Percentiles rank a stretch among this genome's conserved stretches.
These are phyloP conservation scores for Rhizoclosmatium sp. DNA, from an alignment of 192 early-diverging fungal genomes.

Conservation along the genomic window DNA sequence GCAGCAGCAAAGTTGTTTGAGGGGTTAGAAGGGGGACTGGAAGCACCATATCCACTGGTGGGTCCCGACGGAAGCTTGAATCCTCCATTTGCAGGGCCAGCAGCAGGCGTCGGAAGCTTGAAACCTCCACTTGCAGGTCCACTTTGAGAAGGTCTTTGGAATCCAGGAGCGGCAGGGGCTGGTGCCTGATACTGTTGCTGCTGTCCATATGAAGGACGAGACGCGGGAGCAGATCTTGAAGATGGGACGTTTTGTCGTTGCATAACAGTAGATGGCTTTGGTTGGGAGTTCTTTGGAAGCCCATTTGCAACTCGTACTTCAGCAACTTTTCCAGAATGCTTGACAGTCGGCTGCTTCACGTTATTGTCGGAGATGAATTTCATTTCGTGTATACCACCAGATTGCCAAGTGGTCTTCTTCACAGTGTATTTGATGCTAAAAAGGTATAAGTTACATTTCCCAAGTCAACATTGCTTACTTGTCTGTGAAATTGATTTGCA, in stretches of 20 bases:
- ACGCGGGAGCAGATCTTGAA: slow-evolving; percentile 12
- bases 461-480: slow-evolving; percentile 23
- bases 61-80: slow-evolving; percentile 24
- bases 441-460: background rate
- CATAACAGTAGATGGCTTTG: slow-evolving; percentile 43
- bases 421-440: slow-evolving; percentile 62
- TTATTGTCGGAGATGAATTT: slow-evolving; percentile 51
- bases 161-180: background rate
- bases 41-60: background rate
- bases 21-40: background rate
- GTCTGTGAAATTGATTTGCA: slow-evolving; percentile 55
- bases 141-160: slow-evolving; percentile 14
- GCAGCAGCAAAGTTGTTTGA: slow-evolving; percentile 26
- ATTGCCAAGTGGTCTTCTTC: slow-evolving; percentile 67
- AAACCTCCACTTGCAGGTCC: background rate
- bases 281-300: slow-evolving; percentile 56
- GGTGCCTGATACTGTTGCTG: slow-evolving; percentile 18
- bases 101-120: slow-evolving; percentile 1
- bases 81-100: background rate
- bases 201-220: slow-evolving; percentile 12
- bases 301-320: slow-evolving; percentile 56
- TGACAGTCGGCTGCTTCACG: slow-evolving; percentile 42
- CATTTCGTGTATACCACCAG: slow-evolving; percentile 55
- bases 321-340: slow-evolving; percentile 52
- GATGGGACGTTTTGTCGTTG: slow-evolving; percentile 20